Conservation (phyloP, 257 asterid genomes). For the Ocimum tenuiflorum region DNA sequence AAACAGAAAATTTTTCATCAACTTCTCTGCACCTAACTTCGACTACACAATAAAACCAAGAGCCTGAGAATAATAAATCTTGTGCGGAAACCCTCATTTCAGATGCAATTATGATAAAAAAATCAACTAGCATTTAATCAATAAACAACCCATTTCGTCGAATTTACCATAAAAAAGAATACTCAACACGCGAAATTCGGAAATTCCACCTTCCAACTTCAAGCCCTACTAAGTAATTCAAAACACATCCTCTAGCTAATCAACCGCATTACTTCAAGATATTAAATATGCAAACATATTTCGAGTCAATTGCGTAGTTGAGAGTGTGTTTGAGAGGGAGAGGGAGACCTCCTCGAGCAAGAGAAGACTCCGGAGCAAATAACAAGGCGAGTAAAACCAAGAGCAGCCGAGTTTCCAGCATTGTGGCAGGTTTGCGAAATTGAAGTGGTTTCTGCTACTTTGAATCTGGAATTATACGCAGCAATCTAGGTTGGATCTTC, state of each 20-base stretch:
- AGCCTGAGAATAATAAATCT: conserved; percentile 9
- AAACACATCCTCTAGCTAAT: conserved; percentile 1
- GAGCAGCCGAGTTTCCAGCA: conserved; percentile 33
- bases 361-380: conserved; percentile 33
- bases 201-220: conserved; percentile 6
- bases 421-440: conserved; percentile 19
- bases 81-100: neutral
- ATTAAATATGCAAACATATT: neutral
- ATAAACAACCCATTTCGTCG: conserved; percentile 2
- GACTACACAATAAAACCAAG: neutral
- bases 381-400: conserved; percentile 27
- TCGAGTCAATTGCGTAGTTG: neutral
- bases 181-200: neutral
- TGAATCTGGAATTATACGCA: neutral
- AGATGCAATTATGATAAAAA: neutral
- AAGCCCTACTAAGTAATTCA: conserved; percentile 8
- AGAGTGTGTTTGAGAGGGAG: neutral
- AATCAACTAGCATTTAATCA: conserved; percentile 1
- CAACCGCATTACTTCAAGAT: conserved; percentile 6
- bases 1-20: neutral
- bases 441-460: neutral
- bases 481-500: conserved; percentile 22
- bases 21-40: neutral
- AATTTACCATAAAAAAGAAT: neutral
- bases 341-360: conserved; percentile 39